A percentile compares a stretch with the other conserved stretches of the same genome.
Evolutionary conservation across 768 basidiomycete genomes (phyloP).

Genomic region (Dictyophora rubrovolvata): DNA sequence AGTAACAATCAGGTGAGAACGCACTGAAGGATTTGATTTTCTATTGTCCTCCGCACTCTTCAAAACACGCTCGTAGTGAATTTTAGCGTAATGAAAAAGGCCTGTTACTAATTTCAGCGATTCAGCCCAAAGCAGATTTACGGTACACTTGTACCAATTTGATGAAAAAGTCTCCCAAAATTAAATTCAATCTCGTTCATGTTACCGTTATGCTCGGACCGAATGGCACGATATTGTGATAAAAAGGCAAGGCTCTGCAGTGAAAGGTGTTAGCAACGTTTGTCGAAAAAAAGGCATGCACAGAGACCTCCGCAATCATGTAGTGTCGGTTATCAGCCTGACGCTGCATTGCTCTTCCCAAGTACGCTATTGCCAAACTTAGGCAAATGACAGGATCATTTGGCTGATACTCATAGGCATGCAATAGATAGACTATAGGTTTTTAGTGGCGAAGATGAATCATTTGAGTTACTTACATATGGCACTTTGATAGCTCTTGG

Average conservation of each 20-base stretch:
- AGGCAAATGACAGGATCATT: slow-evolving; percentile 82
- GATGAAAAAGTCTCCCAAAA: slow-evolving; percentile 85
- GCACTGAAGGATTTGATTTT: slow-evolving; percentile 22
- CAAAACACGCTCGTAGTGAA: slow-evolving; percentile 74
- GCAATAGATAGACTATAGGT: slow-evolving; percentile 69
- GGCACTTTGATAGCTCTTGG: slow-evolving; percentile 83
- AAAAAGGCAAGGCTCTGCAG: slow-evolving; percentile 78
- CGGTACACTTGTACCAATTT: slow-evolving; percentile 60
- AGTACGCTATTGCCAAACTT: slow-evolving; percentile 70
- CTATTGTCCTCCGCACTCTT: slow-evolving; percentile 43
- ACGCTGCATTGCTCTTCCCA: slow-evolving; percentile 86
- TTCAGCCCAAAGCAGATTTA: background rate
- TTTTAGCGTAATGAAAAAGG: slow-evolving; percentile 68
- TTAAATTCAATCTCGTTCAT: slow-evolving; percentile 85
- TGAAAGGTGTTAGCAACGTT: background rate
- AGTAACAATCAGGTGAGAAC: slow-evolving; percentile 10
- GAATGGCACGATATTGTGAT: slow-evolving; percentile 63
- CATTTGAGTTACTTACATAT: slow-evolving; percentile 53
- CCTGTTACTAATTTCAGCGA: slow-evolving; percentile 33
- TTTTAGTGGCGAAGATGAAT: background rate
- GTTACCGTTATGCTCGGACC: slow-evolving; percentile 32
- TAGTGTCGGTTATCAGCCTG: slow-evolving; percentile 93
- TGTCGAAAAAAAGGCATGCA: background rate
- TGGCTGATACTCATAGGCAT: slow-evolving; percentile 77
- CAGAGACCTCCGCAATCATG: slow-evolving; percentile 58